phyloP scores from a whole-genome alignment of 1,139 yeast species.

The Blastobotrys illinoisensis region DNA sequence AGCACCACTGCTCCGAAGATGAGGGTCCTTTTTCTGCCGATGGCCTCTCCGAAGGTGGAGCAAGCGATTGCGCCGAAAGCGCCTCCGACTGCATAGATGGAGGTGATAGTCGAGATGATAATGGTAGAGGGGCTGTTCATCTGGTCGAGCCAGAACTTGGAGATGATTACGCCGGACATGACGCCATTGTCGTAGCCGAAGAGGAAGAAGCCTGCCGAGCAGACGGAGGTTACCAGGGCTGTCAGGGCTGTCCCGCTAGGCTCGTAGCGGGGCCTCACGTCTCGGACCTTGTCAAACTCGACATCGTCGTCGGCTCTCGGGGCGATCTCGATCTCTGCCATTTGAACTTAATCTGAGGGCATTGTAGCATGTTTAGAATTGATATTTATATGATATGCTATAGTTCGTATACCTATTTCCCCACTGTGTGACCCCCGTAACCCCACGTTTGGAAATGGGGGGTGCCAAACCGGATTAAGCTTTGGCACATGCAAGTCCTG shows the following conservation, averaged over 20 bases:
- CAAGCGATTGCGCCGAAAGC: constrained; percentile 3
- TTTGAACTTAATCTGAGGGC: too few species aligned
- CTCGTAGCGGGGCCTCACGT: background rate
- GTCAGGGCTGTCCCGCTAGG: background rate
- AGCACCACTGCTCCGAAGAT: constrained; percentile 9
- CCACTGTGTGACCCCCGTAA: background rate
- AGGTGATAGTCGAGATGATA: constrained; percentile 4
- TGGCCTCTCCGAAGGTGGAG: background rate
- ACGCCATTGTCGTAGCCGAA: constrained; percentile 25
- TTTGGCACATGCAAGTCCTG: too few species aligned
- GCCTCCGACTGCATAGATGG: constrained; percentile 6
- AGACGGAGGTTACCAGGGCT: background rate
- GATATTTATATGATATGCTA: background rate
- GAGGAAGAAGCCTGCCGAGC: constrained; percentile 1
- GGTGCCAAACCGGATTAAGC: background rate
- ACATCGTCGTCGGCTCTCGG: background rate
- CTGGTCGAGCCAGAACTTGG: constrained; percentile 1
- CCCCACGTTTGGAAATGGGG: background rate
- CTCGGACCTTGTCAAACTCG: background rate
- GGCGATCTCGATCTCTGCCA: background rate
- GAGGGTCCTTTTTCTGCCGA: constrained; percentile 2
- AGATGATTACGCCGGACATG: constrained; percentile 18
- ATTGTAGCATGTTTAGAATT: background rate
- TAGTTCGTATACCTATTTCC: background rate
- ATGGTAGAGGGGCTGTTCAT: constrained; percentile 7